These are phyloP conservation scores for Fusarium setosum DNA, from an alignment of 2,329 filamentous ascomycete genomes.

Conservation along the genomic window DNA sequence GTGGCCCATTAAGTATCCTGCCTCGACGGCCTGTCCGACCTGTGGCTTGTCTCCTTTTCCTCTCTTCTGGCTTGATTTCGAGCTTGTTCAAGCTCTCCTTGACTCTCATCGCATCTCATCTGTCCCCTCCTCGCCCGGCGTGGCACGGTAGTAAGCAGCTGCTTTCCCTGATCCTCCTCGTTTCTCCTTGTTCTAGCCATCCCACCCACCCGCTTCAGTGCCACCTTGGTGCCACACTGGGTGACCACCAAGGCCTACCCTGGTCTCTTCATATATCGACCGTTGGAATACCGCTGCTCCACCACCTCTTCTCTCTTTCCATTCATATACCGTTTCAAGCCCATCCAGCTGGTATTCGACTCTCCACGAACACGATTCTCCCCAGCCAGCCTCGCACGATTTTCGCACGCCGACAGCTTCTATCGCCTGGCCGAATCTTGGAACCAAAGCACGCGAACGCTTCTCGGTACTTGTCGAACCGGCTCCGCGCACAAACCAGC, in stretches of 20 bases:
- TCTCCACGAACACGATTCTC: background rate
- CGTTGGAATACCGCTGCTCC: conserved; percentile 26
- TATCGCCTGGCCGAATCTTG: background rate
- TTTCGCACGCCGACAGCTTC: background rate
- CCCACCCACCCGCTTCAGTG: conserved; percentile 22
- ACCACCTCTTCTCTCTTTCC: conserved; percentile 19
- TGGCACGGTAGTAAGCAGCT: conserved; percentile 9
- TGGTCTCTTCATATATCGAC: conserved; percentile 30
- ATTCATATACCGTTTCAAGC: conserved; percentile 3
- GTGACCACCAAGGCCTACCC: conserved; percentile 9
- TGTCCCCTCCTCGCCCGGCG: background rate
- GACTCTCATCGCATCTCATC: background rate
- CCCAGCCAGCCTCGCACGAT: background rate
- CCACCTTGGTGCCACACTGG: conserved; percentile 27
- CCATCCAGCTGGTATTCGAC: background rate
- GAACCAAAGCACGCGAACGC: background rate
- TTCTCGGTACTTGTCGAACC: background rate
- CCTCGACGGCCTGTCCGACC: conserved; percentile 1
- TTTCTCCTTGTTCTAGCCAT: conserved; percentile 14
- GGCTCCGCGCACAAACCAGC: background rate
- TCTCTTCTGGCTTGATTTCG: conserved; percentile 1
- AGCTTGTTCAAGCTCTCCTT: conserved; percentile 12
- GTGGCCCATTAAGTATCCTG: conserved; percentile 19
- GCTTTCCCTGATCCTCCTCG: background rate
- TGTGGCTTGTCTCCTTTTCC: conserved; percentile 19